phyloP scores from a whole-genome alignment of 257 asterid species.

The Catharanthus roseus region DNA sequence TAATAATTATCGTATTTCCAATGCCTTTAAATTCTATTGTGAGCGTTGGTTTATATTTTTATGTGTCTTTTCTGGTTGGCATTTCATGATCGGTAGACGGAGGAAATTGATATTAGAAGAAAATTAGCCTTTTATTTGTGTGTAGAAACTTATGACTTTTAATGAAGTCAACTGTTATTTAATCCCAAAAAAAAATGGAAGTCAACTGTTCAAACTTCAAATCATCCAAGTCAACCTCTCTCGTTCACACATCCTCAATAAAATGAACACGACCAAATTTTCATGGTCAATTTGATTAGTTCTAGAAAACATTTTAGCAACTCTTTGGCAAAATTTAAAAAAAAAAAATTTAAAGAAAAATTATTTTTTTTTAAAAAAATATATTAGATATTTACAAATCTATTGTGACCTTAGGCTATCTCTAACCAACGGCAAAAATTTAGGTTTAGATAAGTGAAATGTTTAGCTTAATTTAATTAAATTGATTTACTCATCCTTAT shows the following conservation, averaged over 20 bases:
- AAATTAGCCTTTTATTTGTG: background rate
- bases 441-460: too few species aligned
- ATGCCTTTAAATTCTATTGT: too few species aligned
- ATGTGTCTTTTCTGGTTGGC: background rate
- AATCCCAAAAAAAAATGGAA: too few species aligned
- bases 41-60: background rate
- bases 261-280: slow-evolving; percentile 4
- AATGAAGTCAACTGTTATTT: background rate
- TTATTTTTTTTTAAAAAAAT: too few species aligned
- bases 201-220: background rate
- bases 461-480: too few species aligned
- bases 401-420: too few species aligned
- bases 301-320: background rate
- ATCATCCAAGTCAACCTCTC: slow-evolving; percentile 9
- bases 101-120: background rate
- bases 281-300: background rate
- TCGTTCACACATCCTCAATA: background rate
- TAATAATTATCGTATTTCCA: too few species aligned
- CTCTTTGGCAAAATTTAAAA: too few species aligned
- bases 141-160: background rate
- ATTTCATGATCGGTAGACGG: background rate
- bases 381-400: too few species aligned
- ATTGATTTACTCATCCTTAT: too few species aligned
- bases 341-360: too few species aligned
- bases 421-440: too few species aligned